These are phyloP conservation scores for Euclidium syriacum DNA, from an alignment of 345 rosid genomes.

Conservation along the genomic window DNA sequence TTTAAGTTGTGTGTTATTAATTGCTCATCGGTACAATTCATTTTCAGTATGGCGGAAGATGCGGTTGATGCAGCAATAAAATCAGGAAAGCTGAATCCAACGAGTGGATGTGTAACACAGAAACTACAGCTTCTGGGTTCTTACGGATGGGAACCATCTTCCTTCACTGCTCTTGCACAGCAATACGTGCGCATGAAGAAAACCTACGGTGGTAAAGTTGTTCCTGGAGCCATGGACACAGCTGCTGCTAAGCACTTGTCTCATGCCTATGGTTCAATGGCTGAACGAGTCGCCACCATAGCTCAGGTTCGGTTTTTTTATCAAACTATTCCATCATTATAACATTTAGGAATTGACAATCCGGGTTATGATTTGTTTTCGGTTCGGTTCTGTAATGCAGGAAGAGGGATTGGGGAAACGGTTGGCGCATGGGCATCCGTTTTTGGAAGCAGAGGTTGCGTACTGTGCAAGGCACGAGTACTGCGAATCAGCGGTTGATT, in stretches of 20 bases:
- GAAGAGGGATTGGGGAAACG: conserved; percentile 86
- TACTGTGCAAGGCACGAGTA: conserved; percentile 89
- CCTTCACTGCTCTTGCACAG: conserved; percentile 80
- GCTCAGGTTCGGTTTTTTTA: conserved; percentile 67
- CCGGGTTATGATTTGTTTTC: too few species aligned
- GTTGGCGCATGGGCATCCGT: conserved; percentile 88
- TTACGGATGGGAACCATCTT: conserved; percentile 88
- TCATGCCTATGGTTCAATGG: conserved; percentile 83
- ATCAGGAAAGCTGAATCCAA: conserved; percentile 73
- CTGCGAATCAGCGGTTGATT: conserved; percentile 89
- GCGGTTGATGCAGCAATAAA: conserved; percentile 87
- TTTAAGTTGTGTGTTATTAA: background rate
- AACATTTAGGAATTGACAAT: background rate
- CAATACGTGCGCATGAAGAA: conserved; percentile 87
- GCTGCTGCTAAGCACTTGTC: conserved; percentile 86
- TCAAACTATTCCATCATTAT: background rate
- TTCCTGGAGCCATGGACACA: conserved; percentile 90
- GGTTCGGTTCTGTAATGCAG: conserved; percentile 37
- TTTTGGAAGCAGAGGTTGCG: conserved; percentile 51
- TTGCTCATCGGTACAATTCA: background rate
- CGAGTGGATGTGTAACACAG: conserved; percentile 57
- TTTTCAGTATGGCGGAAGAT: conserved; percentile 99
- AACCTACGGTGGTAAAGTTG: conserved; percentile 63
- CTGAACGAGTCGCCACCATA: conserved; percentile 76
- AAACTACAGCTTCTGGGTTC: conserved; percentile 68